Base-by-base conservation (phyloP, 2,329 filamentous ascomycete genomes). In the Exophiala alcalophila region DNA sequence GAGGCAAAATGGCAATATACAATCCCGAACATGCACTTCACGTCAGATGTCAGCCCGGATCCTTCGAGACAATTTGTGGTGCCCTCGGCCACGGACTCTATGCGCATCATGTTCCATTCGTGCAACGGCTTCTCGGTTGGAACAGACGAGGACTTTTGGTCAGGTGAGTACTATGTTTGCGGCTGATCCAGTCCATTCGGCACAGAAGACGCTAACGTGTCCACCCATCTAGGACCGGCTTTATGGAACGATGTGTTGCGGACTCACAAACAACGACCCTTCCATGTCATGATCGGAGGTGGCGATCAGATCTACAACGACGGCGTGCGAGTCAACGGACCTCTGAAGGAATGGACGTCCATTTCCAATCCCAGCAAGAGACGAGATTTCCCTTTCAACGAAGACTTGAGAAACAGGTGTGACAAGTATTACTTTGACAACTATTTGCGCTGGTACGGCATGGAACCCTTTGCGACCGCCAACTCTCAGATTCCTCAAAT, bases 301-400 rank as follows among this genome's bases (percentile, higher is more conserved):
- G 91, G 91, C 46, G 91, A 97, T 60, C 91, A 96, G 66, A 81
- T 83, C 54, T 83, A 83, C 65, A 82, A 83, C 53, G 80, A 83
- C 42, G 86, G 86, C 16, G 87, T 97, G 53, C 78, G 91, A 50
- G 87, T 95, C 1, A 72, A 82, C 37, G 91, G 90, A 0, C 91
- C 91, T 1, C 68, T 97, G 50, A 80, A 79, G 56, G 59, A 67
- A 4, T 83, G 80, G 80, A 81, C 79, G 0, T 67, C 70, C 32
- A 82, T 83, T 52, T 54, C 55, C 18, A 82, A 80, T 53, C 79
- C 79, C 1, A 70, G 74, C 54, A 81, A 80, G 64, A 69, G 79
- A 55, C 71, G 75, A 46, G 65, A 74, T 4, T 80, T 72, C 51
- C 64, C 73, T 62, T 96, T 75, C 65, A 76, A 64, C 77, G 86